These are phyloP conservation scores for Fragaria vesca DNA, from an alignment of 306 rosid species.

Conservation along the genomic window DNA sequence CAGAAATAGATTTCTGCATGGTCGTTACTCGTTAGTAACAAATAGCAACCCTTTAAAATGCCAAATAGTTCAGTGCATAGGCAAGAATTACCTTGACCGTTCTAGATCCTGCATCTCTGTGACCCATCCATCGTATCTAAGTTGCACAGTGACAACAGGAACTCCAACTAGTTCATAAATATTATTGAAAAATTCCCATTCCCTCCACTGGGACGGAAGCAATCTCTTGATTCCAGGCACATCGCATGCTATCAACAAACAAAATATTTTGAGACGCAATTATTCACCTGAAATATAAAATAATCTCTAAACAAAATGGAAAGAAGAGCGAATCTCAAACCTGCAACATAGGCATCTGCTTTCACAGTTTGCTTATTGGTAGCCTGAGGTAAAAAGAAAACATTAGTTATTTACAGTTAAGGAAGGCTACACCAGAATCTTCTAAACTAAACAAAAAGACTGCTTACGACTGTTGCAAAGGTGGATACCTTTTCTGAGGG, in stretches of 20 bases:
- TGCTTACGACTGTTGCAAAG: no score
- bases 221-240: constrained; percentile 96
- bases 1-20: not conserved
- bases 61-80: constrained; percentile 12
- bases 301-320: constrained; percentile 10
- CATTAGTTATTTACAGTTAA: constrained; percentile 15
- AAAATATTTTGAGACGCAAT: constrained; percentile 27
- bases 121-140: constrained; percentile 96
- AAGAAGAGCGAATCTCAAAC: constrained; percentile 44
- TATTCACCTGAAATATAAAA: constrained; percentile 17
- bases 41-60: constrained; percentile 9
- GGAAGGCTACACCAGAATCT: not conserved
- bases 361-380: constrained; percentile 73
- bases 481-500: no score
- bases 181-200: constrained; percentile 70
- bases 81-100: constrained; percentile 72
- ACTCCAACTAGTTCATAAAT: constrained; percentile 88
- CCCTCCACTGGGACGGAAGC: constrained; percentile 82
- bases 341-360: constrained; percentile 97
- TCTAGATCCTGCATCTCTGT: constrained; percentile 94
- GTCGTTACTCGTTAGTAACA: not conserved
- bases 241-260: constrained; percentile 81
- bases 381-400: constrained; percentile 51
- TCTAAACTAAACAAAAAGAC: not conserved
- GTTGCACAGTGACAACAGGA: constrained; percentile 99